Conservation (phyloP, 2,329 filamentous ascomycete species). For the Penicillium sp. region DNA sequence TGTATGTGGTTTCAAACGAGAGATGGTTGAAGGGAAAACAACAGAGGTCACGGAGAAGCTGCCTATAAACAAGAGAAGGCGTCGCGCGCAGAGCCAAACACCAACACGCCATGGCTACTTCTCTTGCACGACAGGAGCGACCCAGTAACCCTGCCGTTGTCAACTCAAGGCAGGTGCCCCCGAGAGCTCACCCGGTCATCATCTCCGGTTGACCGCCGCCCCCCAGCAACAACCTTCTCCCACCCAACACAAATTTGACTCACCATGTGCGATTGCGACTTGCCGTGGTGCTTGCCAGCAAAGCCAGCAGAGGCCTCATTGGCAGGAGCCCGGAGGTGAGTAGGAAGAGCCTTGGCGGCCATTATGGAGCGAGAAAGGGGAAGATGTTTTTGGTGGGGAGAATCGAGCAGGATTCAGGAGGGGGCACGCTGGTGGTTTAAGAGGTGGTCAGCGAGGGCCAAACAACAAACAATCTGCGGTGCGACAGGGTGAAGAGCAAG, state of each 20-base stretch:
- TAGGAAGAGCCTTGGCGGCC: conserved; percentile 74
- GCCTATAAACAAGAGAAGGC: no score
- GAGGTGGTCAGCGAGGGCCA: not conserved
- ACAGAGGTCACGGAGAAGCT: no score
- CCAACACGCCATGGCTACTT: not conserved
- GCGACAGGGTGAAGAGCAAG: no score
- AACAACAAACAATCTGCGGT: no score
- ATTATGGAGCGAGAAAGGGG: conserved; percentile 47
- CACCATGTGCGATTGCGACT: conserved; percentile 57
- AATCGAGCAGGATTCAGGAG: not conserved
- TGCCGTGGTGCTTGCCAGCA: conserved; percentile 52
- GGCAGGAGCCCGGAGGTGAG: conserved; percentile 70
- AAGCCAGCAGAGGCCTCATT: conserved; percentile 38
- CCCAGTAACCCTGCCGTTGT: not conserved
- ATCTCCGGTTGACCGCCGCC: conserved; percentile 4
- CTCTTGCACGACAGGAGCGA: not conserved
- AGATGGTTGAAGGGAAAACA: no score
- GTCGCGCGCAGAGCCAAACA: not conserved
- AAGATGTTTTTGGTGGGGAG: conserved; percentile 6
- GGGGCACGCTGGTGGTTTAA: not conserved
- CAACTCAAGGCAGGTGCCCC: not conserved
- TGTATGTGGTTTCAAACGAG: no score
- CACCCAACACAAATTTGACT: conserved; percentile 27
- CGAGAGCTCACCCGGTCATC: conserved; percentile 1
- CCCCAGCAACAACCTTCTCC: not conserved